Conservation (phyloP, 768 basidiomycete genomes). For the Lactarius hatsudake region DNA sequence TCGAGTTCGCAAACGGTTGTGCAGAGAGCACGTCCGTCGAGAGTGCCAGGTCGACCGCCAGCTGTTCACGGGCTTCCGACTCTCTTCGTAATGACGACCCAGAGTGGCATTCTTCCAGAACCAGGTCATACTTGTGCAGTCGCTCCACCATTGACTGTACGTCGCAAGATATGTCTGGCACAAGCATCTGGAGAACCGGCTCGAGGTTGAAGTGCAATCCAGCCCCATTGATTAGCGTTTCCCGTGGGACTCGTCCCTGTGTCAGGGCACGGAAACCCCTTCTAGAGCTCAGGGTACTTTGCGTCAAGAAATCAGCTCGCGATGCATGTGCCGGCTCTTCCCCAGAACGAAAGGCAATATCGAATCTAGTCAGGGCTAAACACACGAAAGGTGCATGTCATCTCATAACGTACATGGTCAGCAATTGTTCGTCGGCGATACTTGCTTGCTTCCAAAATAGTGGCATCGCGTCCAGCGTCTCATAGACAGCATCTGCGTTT, state of each 20-base stretch:
- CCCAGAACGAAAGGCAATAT: constrained; percentile 56
- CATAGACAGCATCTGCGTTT: constrained; percentile 41
- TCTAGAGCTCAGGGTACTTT: constrained; percentile 48
- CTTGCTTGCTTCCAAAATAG: constrained; percentile 55
- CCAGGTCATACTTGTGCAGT: constrained; percentile 46
- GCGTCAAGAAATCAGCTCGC: constrained; percentile 58
- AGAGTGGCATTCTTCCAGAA: constrained; percentile 40
- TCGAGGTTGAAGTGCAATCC: constrained; percentile 55
- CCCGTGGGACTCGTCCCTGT: constrained; percentile 46
- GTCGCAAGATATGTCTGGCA: constrained; percentile 39
- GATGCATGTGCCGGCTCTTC: constrained; percentile 44
- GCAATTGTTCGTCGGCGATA: constrained; percentile 46
- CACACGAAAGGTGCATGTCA: not conserved
- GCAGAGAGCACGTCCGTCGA: constrained; percentile 58
- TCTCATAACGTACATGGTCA: constrained; percentile 53
- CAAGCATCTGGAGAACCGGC: constrained; percentile 43
- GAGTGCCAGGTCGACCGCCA: constrained; percentile 61
- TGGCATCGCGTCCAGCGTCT: constrained; percentile 53
- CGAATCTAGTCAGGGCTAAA: constrained; percentile 46
- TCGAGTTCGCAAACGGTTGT: constrained; percentile 37
- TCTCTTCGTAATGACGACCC: constrained; percentile 46
- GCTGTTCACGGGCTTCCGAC: constrained; percentile 54
- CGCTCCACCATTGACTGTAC: constrained; percentile 38
- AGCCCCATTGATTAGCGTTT: constrained; percentile 41
- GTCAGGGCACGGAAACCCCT: constrained; percentile 53